Conservation (phyloP, 768 basidiomycete genomes). For the Coprinopsis marcescibilis region DNA sequence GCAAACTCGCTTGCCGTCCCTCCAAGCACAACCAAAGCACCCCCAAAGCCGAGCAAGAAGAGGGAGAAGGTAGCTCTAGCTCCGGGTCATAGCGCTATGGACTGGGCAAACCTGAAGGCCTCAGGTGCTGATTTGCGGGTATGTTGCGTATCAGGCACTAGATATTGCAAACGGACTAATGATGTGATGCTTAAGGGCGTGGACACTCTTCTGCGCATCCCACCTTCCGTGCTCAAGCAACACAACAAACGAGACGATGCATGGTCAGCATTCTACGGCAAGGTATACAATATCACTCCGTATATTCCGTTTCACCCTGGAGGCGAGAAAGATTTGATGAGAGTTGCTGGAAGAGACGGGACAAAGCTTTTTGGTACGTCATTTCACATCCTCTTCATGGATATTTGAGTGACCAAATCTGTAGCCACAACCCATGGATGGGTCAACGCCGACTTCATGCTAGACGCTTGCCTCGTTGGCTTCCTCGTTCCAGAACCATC, state of each 20-base stretch:
- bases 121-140: constrained; percentile 80
- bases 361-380: constrained; percentile 87
- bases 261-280: constrained; percentile 89
- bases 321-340: constrained; percentile 90
- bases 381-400: not conserved
- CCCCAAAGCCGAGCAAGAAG: constrained; percentile 48
- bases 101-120: constrained; percentile 87
- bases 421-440: constrained; percentile 89
- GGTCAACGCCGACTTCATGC: constrained; percentile 96
- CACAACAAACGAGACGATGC: constrained; percentile 86
- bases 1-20: constrained; percentile 47
- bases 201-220: constrained; percentile 59
- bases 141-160: constrained; percentile 17
- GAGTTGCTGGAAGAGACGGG: constrained; percentile 91
- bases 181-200: constrained; percentile 65
- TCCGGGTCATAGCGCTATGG: constrained; percentile 86
- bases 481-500: constrained; percentile 74
- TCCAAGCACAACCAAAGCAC: constrained; percentile 56
- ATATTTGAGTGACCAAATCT: not conserved
- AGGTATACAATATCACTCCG: constrained; percentile 94
- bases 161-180: not conserved
- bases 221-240: constrained; percentile 68
- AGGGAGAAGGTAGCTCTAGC: constrained; percentile 81
- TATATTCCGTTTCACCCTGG: constrained; percentile 93
- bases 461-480: constrained; percentile 89